Evolutionary conservation across 805 yeast species (phyloP), one percentile per base, ranked within the genome.

Genomic region (Lachancea thermotolerans): DNA sequence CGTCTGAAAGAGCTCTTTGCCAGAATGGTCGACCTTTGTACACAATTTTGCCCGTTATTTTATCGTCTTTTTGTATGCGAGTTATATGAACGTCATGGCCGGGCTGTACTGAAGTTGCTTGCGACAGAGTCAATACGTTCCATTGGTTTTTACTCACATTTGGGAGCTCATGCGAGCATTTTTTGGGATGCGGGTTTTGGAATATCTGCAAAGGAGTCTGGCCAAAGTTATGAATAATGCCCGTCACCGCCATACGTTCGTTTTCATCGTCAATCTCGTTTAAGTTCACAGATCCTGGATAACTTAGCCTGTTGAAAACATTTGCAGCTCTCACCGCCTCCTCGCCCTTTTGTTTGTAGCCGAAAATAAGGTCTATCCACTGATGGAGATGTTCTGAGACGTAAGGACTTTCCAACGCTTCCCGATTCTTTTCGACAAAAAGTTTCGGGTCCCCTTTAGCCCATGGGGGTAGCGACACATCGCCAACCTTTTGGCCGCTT

Each of bases 161-260:
- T 7, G 7, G 7, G 25, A 21, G 7, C 7, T 21, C 25, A 4
- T 21, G 25, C 25, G 25, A 21, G 16, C 10, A 15, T 18, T 44
- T 39, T 2, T 69, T 44, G 73, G 84, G 82, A 61, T 88, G 96
- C 0, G 89, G 82, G 42, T 73, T 74, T 14, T 66, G 68, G 54
- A 89, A 86, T 10, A 89, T 66, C 53, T 83, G 85, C 40, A 75
- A 58, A 1, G 96, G 96, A 0, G 95, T 88, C 59, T 88, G 96
- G 0, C 96, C 96, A 70, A 88, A 88, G 62, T 88, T 88, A 59
- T 89, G 93, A 42, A 88, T 88, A 54, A 85, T 84, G 1, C 95
- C 90, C 17, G 87, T 83, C 2, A 84, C 73, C 1, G 95, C 91
- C 33, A 79, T 70, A 51, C 81, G 73, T 62, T 88, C 95, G 49